These are phyloP conservation scores for Cyberlindnera veronae DNA, from an alignment of 805 yeast species.

Conservation along the genomic window DNA sequence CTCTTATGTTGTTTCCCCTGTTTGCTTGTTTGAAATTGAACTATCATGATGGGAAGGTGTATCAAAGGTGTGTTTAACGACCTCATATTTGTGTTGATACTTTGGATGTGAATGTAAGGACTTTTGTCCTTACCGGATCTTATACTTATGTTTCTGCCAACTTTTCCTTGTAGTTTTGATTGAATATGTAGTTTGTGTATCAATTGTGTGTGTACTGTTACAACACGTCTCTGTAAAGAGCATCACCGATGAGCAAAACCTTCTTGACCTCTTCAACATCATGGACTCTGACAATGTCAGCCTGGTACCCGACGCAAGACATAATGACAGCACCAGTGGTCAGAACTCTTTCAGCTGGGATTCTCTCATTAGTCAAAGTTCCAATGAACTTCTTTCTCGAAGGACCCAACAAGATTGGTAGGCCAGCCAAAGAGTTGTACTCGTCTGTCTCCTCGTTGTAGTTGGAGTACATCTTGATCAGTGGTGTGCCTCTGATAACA, in stretches of 20 bases:
- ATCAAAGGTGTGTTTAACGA: no score
- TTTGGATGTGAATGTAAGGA: no score
- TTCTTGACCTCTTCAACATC: constrained; percentile 63
- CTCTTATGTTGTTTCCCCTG: background rate
- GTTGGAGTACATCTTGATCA: constrained; percentile 46
- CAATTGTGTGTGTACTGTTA: background rate
- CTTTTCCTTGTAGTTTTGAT: no score
- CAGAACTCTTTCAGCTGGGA: constrained; percentile 58
- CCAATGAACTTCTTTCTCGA: constrained; percentile 89
- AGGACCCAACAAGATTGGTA: constrained; percentile 80
- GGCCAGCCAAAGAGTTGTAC: constrained; percentile 25
- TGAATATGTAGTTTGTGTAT: background rate
- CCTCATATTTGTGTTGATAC: no score
- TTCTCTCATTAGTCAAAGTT: constrained; percentile 53
- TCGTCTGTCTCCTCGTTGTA: constrained; percentile 25
- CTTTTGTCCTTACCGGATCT: no score
- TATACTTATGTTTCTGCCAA: no score
- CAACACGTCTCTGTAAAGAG: constrained; percentile 47
- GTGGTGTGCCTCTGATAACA: constrained; percentile 49
- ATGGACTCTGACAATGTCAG: constrained; percentile 86
- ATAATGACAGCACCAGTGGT: constrained; percentile 77
- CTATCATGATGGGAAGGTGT: no score
- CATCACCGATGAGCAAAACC: constrained; percentile 64
- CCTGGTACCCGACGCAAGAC: constrained; percentile 67
- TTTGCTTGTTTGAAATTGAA: no score